These are phyloP conservation scores for Ophiobolus disseminans DNA, from an alignment of 2,329 filamentous ascomycete genomes.

Conservation along the genomic window DNA sequence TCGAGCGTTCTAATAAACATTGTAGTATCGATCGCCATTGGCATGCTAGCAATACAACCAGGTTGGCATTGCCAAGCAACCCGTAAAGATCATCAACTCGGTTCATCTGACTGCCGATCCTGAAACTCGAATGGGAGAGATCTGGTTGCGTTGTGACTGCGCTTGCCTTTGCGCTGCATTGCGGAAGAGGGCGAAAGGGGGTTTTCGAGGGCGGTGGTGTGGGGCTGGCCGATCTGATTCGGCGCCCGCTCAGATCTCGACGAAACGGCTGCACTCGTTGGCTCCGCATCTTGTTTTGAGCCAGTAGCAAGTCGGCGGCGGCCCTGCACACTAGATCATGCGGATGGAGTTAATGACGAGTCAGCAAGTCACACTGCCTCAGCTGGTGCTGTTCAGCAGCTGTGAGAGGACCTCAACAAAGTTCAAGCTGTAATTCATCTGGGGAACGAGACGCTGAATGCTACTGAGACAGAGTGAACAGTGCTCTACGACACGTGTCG, in stretches of 20 bases:
- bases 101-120: constrained; percentile 1
- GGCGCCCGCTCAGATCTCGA: constrained; percentile 40
- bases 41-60: too few species aligned
- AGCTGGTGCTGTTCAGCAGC: constrained; percentile 8
- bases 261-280: constrained; percentile 39
- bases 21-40: too few species aligned
- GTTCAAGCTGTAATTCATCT: not conserved
- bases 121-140: constrained; percentile 21
- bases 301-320: constrained; percentile 14
- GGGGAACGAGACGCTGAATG: not conserved
- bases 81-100: too few species aligned
- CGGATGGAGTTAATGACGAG: constrained; percentile 21
- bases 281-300: constrained; percentile 40
- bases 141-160: not conserved
- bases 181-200: constrained; percentile 22
- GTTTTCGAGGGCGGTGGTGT: constrained; percentile 29
- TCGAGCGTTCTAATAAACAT: constrained; percentile 8
- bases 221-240: constrained; percentile 44
- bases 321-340: constrained; percentile 18
- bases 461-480: not conserved
- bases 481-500: not conserved
- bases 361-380: constrained; percentile 15
- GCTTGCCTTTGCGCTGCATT: constrained; percentile 25
- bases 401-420: constrained; percentile 11
- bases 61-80: too few species aligned